Base-by-base conservation (phyloP, 176 grass and related monocot species). In the Triticum dicoccoides region DNA sequence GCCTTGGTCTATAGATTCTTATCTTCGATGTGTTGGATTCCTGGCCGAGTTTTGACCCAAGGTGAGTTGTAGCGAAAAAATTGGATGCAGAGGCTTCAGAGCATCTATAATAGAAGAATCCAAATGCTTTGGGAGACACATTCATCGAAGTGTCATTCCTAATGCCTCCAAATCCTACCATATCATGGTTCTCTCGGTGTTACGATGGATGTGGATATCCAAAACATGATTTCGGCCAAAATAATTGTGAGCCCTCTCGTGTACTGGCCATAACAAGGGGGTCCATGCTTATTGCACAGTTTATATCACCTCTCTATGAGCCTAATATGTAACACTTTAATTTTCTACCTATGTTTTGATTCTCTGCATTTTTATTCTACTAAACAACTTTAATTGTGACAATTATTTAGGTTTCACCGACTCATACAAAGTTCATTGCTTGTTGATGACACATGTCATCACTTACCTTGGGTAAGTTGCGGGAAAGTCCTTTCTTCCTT, bases 11-110 rank as follows among this genome's bases (percentile, higher is more conserved):
- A 49, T 49, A 13, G 45, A 49, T 49, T 49, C 45, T 49, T 13
- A 4, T 49, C 45, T 49, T 49, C 47, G 4, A 51, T 51, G 47
- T 51, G 13, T 51, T 5, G 4, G 47, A 51, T 51, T 5, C 13
- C 1, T 51, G 47, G 5, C 4, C 47, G 47, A 5, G 47, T 5
- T 15, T 5, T 0, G 11, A 49, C 12, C 45, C 12, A 49, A 51
- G 47, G 13, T 5, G 1, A 51, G 0, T 14, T 13, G 4, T 51
- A 5, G 0, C 13, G 4, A 0, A 0, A 15, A 0, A 5, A 1
- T 15, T 15, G 47, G 47, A 51, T 51, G 47, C 1, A 51, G 13
- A 51, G 13, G 47, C 4, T 15, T 13, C 1, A 15, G 4, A 51
- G 5, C 13, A 51, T 51, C 47, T 51, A 51, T 1, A 15, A 5